A percentile compares a stretch with the other conserved stretches of the same genome.
phyloP scores from a whole-genome alignment of 169 alveolate species.

The Plasmodium fragile region DNA sequence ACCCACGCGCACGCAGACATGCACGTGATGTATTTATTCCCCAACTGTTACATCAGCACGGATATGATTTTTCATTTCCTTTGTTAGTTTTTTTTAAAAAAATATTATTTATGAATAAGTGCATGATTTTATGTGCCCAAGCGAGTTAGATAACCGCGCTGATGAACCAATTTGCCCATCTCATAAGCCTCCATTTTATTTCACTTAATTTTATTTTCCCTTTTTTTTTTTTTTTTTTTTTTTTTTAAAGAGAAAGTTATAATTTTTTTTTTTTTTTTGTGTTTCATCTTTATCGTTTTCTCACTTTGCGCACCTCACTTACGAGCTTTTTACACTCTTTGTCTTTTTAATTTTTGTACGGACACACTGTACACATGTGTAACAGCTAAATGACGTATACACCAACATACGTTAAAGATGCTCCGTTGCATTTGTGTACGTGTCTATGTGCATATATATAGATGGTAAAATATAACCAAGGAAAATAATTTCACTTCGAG shows the following conservation, averaged over 20 bases:
- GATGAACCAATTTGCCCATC: background rate
- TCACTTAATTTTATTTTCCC: background rate
- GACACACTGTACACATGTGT: constrained; percentile 1
- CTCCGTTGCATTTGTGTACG: background rate
- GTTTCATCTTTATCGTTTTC: background rate
- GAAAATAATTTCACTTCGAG: background rate
- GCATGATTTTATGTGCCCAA: background rate
- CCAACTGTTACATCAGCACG: background rate
- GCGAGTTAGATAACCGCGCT: background rate
- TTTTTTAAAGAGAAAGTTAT: constrained; percentile 29
- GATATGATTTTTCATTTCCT: background rate
- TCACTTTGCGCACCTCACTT: background rate
- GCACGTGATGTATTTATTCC: background rate
- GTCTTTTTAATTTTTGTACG: background rate
- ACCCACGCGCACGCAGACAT: background rate
- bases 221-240: background rate
- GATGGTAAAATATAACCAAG: background rate
- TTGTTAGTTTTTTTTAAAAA: background rate
- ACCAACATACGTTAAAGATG: background rate
- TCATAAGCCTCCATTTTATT: background rate
- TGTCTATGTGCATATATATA: background rate
- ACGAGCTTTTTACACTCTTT: background rate
- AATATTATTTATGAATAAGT: background rate
- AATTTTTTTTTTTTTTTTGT: constrained; percentile 45
- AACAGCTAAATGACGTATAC: background rate